A percentile compares a stretch with the other conserved stretches of the same genome.
Conservation (phyloP, 1,139 yeast species). For the Hansenula sp. region DNA sequence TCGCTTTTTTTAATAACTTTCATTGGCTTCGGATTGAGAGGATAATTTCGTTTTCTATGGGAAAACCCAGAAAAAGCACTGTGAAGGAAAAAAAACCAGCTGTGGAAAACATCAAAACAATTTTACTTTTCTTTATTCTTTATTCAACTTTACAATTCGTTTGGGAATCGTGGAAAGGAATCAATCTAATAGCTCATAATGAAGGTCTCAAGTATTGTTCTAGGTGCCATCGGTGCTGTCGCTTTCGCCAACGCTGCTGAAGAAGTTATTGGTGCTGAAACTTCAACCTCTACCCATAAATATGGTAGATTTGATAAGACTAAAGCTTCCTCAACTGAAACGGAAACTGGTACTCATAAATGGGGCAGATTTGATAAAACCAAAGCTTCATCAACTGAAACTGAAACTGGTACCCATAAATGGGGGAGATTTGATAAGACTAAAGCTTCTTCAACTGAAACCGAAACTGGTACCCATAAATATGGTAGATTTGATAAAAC, state of each 20-base stretch:
- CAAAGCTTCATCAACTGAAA: conserved; percentile 30
- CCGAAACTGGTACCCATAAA: conserved; percentile 39
- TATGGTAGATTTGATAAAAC: conserved; percentile 46
- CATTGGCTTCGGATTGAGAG: conserved; percentile 3
- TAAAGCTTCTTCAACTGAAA: conserved; percentile 26
- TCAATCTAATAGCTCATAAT: conserved; percentile 17
- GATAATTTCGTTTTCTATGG: not conserved
- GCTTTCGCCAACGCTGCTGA: conserved; percentile 23
- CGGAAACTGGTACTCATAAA: conserved; percentile 39
- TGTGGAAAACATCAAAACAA: not conserved
- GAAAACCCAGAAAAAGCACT: too few species aligned
- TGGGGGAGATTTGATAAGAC: conserved; percentile 40
- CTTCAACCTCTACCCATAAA: conserved; percentile 34
- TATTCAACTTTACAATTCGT: not conserved
- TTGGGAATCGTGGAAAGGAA: not conserved
- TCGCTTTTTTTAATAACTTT: not conserved
- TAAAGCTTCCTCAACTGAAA: conserved; percentile 27
- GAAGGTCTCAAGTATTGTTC: conserved; percentile 33
- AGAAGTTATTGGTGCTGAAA: conserved; percentile 20
- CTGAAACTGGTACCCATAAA: conserved; percentile 35
- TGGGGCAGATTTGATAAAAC: conserved; percentile 53
- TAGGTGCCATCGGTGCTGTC: conserved; percentile 20
- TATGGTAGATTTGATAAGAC: conserved; percentile 44
- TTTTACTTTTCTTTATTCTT: not conserved
- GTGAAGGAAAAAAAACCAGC: not conserved